Evolutionary conservation across 805 yeast genomes (phyloP).

Genomic region (Kuraishia molischiana): DNA sequence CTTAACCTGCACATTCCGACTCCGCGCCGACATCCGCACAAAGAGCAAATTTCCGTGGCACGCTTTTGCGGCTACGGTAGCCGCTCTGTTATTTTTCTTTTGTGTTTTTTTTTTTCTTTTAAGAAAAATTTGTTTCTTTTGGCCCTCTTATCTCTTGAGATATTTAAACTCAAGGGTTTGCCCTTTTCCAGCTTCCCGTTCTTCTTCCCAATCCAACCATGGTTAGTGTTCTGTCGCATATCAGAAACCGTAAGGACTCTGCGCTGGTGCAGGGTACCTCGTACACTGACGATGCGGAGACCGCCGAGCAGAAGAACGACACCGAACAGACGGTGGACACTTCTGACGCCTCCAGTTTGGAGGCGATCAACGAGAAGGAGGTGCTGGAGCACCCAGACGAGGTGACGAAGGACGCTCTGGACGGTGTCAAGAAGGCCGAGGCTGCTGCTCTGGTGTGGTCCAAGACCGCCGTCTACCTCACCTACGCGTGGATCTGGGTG

Average conservation of each 20-base stretch:
- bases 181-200: too few species aligned
- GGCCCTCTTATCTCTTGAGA: too few species aligned
- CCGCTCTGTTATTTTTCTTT: too few species aligned
- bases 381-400: conserved; percentile 5
- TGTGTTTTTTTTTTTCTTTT: too few species aligned
- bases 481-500: conserved; percentile 24
- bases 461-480: conserved; percentile 13
- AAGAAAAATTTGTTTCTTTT: too few species aligned
- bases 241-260: not conserved
- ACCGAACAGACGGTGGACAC: not conserved
- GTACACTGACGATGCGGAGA: not conserved
- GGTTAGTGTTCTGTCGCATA: not conserved
- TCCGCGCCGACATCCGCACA: too few species aligned
- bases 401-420: conserved; percentile 13
- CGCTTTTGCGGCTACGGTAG: too few species aligned
- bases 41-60: too few species aligned
- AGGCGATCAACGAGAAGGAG: not conserved
- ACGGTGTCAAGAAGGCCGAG: conserved; percentile 20
- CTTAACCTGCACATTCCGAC: too few species aligned
- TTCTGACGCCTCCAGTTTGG: not conserved
- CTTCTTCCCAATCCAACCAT: too few species aligned
- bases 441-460: conserved; percentile 23
- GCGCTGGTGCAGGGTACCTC: not conserved
- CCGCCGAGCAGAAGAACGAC: not conserved
- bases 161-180: too few species aligned